phyloP scores from a whole-genome alignment of 371 early-diverging fungal genomes.

The Mucor sp. region DNA sequence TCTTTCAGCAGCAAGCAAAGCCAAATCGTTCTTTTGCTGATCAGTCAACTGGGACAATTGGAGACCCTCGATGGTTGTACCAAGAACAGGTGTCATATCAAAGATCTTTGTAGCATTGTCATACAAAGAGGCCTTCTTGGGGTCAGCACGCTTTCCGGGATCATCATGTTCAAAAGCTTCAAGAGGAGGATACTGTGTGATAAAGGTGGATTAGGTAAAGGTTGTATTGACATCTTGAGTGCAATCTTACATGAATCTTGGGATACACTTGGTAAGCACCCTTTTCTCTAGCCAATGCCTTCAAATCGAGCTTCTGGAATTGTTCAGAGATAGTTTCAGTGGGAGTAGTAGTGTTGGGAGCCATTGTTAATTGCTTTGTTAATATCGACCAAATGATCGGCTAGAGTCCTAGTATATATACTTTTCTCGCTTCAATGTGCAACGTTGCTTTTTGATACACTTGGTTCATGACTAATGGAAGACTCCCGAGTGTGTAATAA shows the following conservation, averaged over 20 bases:
- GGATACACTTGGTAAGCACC: slow-evolving; percentile 7
- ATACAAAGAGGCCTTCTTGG: slow-evolving; percentile 55
- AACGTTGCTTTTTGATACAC: background rate
- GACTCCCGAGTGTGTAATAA: background rate
- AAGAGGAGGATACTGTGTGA: slow-evolving; percentile 20
- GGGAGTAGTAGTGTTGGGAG: slow-evolving; percentile 6
- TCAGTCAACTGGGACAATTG: slow-evolving; percentile 52
- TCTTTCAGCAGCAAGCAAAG: slow-evolving; percentile 58
- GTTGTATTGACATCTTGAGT: background rate
- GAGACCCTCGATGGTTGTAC: slow-evolving; percentile 60
- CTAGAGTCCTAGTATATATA: background rate
- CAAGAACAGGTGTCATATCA: slow-evolving; percentile 56
- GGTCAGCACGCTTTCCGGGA: slow-evolving; percentile 47
- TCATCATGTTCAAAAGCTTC: slow-evolving; percentile 28
- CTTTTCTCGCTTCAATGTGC: background rate
- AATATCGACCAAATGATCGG: no score
- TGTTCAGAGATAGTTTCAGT: slow-evolving; percentile 9
- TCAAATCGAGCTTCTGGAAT: slow-evolving; percentile 14
- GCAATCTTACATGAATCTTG: slow-evolving; percentile 1
- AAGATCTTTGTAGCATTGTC: slow-evolving; percentile 51
- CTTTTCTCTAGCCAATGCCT: slow-evolving; percentile 10
- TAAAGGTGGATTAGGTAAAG: background rate
- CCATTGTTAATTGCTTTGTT: slow-evolving; percentile 1
- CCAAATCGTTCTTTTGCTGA: slow-evolving; percentile 57
- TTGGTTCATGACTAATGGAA: background rate